A percentile compares a stretch with the other conserved stretches of the same genome.
Conservation (phyloP, 345 rosid genomes). For the Trapa bicornis region DNA sequence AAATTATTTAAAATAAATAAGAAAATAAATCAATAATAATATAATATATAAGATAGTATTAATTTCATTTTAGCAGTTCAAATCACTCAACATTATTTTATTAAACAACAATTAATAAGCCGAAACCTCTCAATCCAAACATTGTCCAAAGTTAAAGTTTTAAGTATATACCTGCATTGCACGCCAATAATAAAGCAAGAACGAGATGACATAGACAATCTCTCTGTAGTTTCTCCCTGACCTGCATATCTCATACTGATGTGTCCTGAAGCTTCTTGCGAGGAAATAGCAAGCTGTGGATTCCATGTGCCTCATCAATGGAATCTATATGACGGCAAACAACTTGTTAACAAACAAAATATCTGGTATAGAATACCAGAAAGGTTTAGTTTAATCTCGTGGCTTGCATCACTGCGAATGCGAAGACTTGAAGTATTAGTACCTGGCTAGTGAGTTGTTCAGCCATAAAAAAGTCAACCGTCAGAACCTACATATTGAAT, state of each 20-base stretch:
- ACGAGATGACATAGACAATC: slow-evolving; percentile 69
- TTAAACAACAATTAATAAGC: too few relatives aligned
- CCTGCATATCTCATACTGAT: slow-evolving; percentile 48
- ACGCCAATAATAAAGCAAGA: slow-evolving; percentile 86
- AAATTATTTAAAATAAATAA: too few relatives aligned
- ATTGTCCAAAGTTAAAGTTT: too few relatives aligned
- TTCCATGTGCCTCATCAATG: slow-evolving; percentile 71
- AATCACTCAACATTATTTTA: too few relatives aligned
- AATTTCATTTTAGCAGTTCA: too few relatives aligned
- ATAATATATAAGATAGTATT: too few relatives aligned
- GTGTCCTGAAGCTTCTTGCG: slow-evolving; percentile 61
- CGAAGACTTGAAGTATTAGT: too few relatives aligned
- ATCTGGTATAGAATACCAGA: background rate
- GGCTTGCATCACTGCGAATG: too few relatives aligned
- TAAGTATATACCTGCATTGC: slow-evolving; percentile 69
- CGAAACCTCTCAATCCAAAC: too few relatives aligned
- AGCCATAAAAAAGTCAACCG: slow-evolving; percentile 97
- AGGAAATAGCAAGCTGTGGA: slow-evolving; percentile 76
- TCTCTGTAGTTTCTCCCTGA: slow-evolving; percentile 56
- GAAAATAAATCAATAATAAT: too few relatives aligned
- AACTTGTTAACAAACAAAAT: background rate
- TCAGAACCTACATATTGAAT: slow-evolving; percentile 37
- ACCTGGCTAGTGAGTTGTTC: slow-evolving; percentile 99
- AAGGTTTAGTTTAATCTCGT: too few relatives aligned
- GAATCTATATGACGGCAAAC: slow-evolving; percentile 32